Evolutionary conservation across 805 yeast species (phyloP).

Genomic region (Schwanniomyces occidentalis): DNA sequence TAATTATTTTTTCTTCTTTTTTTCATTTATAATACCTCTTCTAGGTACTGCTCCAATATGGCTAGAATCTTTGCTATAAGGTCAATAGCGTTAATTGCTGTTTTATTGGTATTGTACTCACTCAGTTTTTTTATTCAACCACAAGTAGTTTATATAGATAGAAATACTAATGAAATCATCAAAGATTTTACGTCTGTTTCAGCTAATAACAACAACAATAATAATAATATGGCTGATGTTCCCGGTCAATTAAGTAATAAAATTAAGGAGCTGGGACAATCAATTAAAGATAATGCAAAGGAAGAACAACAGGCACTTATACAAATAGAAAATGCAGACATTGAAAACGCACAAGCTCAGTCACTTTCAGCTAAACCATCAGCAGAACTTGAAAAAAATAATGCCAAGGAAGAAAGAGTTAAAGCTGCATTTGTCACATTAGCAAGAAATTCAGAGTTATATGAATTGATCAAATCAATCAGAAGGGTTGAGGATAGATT

Average conservation of each 20-base stretch:
- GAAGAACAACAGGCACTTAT: slow-evolving; percentile 2
- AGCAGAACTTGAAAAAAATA: not conserved
- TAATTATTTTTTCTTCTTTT: too few species aligned
- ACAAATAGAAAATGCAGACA: too few species aligned
- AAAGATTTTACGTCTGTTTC: slow-evolving; percentile 7
- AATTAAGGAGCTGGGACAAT: not conserved
- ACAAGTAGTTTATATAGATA: slow-evolving; percentile 15
- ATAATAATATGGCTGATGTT: not conserved
- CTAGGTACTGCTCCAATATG: too few species aligned
- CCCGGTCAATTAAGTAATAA: too few species aligned
- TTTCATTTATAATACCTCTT: too few species aligned
- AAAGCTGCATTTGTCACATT: slow-evolving; percentile 77
- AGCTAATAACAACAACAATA: not conserved
- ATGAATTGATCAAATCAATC: slow-evolving; percentile 61
- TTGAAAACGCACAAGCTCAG: not conserved
- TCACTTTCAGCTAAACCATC: not conserved
- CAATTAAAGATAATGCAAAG: slow-evolving; percentile 1
- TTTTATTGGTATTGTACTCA: slow-evolving; percentile 11
- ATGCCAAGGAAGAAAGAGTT: not conserved
- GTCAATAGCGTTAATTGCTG: slow-evolving; percentile 11
- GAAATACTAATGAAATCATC: slow-evolving; percentile 13
- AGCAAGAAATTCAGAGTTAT: slow-evolving; percentile 74
- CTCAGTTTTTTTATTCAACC: slow-evolving; percentile 12
- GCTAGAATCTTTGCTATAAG: too few species aligned
- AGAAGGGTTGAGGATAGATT: slow-evolving; percentile 86